Conservation (phyloP, 108 stramenopile genomes). For the Cyclotella atomus region DNA sequence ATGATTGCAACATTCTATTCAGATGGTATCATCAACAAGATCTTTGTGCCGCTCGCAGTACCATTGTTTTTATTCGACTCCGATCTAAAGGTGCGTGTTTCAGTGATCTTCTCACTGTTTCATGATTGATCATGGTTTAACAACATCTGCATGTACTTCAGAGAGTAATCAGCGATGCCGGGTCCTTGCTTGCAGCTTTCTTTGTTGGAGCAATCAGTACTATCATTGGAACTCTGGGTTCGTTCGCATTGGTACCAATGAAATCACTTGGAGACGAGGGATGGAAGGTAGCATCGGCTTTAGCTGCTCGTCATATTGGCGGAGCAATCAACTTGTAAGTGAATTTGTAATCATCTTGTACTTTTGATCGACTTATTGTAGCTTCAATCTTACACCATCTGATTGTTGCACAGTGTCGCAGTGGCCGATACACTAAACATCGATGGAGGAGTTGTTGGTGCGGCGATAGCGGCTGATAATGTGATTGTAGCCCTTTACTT, state of each 20-base stretch:
- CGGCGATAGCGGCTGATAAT: slow-evolving; percentile 89
- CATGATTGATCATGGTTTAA: not conserved
- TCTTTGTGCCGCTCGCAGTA: slow-evolving; percentile 89
- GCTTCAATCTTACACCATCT: not conserved
- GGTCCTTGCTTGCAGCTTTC: slow-evolving; percentile 80
- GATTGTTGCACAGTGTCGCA: slow-evolving; percentile 56
- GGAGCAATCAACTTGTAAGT: slow-evolving; percentile 91
- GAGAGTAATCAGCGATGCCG: slow-evolving; percentile 77
- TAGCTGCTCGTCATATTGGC: slow-evolving; percentile 93
- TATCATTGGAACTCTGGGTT: slow-evolving; percentile 75
- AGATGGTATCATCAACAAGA: slow-evolving; percentile 55
- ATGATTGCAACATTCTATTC: too few species aligned
- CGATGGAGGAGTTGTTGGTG: slow-evolving; percentile 64
- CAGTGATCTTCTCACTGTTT: too few species aligned
- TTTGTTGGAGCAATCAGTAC: slow-evolving; percentile 84
- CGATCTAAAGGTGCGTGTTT: slow-evolving; percentile 65
- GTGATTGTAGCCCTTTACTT: slow-evolving; percentile 90
- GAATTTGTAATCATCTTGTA: not conserved
- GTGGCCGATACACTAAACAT: slow-evolving; percentile 85
- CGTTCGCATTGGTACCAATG: slow-evolving; percentile 77
- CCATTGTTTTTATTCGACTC: slow-evolving; percentile 90
- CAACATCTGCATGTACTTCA: slow-evolving; percentile 1
- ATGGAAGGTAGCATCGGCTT: slow-evolving; percentile 86
- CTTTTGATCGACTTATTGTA: too few species aligned
- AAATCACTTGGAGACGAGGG: slow-evolving; percentile 64